Conservation (phyloP, 2,329 filamentous ascomycete genomes). For the Hymenoscyphus repandus region DNA sequence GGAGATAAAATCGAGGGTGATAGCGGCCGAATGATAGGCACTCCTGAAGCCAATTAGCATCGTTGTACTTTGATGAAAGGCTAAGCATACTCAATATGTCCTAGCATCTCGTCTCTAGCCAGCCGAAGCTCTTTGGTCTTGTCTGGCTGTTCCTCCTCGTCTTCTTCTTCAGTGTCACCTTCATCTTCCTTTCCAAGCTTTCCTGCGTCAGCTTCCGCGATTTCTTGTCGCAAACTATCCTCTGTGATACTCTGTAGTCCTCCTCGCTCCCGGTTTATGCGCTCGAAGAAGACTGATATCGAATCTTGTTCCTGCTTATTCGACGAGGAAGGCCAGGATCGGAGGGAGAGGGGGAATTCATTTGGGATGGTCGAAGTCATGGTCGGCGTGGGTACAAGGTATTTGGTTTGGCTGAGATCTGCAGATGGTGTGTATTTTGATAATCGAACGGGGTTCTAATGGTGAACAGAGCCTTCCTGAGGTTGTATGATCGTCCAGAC, state of each 20-base stretch:
- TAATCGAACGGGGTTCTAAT: not conserved
- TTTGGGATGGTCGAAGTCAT: constrained; percentile 33
- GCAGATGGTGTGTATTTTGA: not conserved
- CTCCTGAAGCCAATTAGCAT: constrained; percentile 29
- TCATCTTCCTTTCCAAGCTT: constrained; percentile 36
- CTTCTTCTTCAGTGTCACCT: constrained; percentile 43
- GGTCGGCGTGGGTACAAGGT: not conserved
- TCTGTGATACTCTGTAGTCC: constrained; percentile 80
- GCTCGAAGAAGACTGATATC: constrained; percentile 70
- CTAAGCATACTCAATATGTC: constrained; percentile 48
- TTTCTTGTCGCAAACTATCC: constrained; percentile 63
- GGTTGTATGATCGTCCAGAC: too few relatives aligned
- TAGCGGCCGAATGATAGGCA: constrained; percentile 55
- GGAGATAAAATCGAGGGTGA: constrained; percentile 77
- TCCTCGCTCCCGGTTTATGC: constrained; percentile 72
- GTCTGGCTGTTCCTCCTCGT: constrained; percentile 39
- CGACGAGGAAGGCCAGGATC: constrained; percentile 53
- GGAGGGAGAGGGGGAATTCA: constrained; percentile 52
- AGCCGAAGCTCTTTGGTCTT: constrained; percentile 32
- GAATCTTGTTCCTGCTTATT: constrained; percentile 46
- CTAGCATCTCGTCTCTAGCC: constrained; percentile 53
- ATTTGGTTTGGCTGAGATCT: not conserved
- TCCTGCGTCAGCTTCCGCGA: constrained; percentile 41
- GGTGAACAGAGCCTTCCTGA: too few relatives aligned
- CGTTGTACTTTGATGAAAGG: not conserved